Percentiles rank a stretch among this genome's conserved stretches.
These are phyloP conservation scores for Rhizophlyctis rosea DNA, from an alignment of 192 early-diverging fungal species.

Conservation along the genomic window DNA sequence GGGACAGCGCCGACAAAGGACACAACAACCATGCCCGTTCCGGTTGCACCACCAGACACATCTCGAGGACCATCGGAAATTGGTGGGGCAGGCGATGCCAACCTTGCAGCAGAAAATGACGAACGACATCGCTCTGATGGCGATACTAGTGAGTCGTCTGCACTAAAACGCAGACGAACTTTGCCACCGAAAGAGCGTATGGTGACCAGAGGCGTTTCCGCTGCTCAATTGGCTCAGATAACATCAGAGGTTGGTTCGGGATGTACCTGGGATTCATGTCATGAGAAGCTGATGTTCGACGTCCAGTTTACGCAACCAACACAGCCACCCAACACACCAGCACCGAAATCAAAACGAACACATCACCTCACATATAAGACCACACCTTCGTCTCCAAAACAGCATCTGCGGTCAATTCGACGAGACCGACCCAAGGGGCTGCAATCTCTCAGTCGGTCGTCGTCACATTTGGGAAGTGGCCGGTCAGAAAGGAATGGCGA, in stretches of 20 bases:
- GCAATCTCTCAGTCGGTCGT: slow-evolving; percentile 10
- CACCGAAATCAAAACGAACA: background rate
- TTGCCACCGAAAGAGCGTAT: slow-evolving; percentile 26
- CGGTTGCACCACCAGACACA: background rate
- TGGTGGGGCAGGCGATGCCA: background rate
- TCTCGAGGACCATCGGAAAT: background rate
- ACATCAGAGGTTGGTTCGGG: slow-evolving; percentile 16
- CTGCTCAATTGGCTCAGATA: slow-evolving; percentile 12
- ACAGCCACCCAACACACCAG: background rate
- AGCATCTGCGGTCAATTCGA: background rate
- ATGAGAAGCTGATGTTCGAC: too few relatives aligned
- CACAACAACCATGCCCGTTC: background rate
- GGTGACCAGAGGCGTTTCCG: slow-evolving; percentile 28
- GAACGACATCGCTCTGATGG: background rate
- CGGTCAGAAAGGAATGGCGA: slow-evolving; percentile 3
- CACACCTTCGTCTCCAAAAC: background rate
- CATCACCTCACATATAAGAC: background rate
- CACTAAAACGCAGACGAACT: background rate
- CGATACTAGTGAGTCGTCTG: background rate
- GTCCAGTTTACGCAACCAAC: background rate
- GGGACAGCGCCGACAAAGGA: background rate
- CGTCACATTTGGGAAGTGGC: background rate
- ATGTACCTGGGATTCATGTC: too few relatives aligned
- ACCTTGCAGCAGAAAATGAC: slow-evolving; percentile 4
- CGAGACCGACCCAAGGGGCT: background rate